phyloP scores from a whole-genome alignment of 257 asterid genomes.

The Rubia yunnanensis region DNA sequence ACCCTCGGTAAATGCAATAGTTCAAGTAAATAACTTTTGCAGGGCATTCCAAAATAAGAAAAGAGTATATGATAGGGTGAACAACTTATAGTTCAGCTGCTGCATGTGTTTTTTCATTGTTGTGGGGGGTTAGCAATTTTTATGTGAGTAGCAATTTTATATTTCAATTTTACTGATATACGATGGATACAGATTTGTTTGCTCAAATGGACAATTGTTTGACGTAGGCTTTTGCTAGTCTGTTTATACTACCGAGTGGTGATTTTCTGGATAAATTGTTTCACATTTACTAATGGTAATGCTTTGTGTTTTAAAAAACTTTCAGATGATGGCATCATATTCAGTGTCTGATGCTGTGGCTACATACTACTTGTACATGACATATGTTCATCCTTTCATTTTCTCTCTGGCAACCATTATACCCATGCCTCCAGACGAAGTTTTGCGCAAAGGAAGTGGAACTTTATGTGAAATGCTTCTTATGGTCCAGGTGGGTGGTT shows the following conservation, averaged over 20 bases:
- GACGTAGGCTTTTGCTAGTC: neutral
- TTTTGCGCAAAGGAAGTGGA: constrained; percentile 96
- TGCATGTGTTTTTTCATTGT: neutral
- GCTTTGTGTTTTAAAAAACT: neutral
- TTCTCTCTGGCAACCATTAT: constrained; percentile 96
- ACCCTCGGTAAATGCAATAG: neutral
- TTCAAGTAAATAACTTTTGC: neutral
- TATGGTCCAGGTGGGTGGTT: constrained; percentile 80
- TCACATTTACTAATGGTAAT: constrained; percentile 2
- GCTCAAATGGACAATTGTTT: neutral
- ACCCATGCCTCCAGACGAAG: constrained; percentile 99
- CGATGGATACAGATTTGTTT: neutral
- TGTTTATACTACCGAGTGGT: neutral
- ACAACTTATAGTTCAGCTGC: neutral
- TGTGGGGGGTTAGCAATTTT: neutral
- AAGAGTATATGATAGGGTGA: neutral
- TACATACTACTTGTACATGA: constrained; percentile 94
- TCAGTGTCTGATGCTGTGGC: constrained; percentile 99
- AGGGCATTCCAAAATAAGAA: neutral
- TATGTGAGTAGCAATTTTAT: neutral
- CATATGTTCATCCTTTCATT: constrained; percentile 95
- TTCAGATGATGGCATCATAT: constrained; percentile 99
- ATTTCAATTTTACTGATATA: neutral
- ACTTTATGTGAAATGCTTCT: constrained; percentile 99
- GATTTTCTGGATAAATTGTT: neutral